Evolutionary conservation across 495 filamentous ascomycete species (phyloP), one percentile per base, ranked within the genome.

Genomic region (Talaromyces trachyspermus): DNA sequence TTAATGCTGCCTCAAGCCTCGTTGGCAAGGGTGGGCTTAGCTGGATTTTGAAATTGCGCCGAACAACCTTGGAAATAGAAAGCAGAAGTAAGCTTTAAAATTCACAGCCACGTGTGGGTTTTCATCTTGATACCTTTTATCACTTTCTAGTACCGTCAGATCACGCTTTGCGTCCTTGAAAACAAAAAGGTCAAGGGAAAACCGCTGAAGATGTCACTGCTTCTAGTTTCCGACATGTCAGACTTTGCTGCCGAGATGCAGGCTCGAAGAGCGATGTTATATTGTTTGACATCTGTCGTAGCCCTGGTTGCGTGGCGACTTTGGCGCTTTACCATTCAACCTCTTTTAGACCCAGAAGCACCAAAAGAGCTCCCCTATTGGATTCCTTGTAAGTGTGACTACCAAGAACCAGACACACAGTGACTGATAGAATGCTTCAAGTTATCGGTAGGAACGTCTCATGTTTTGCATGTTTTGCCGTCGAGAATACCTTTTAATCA

Each of bases 301-400:
- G 9, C n/a, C 29, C 29, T 38, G 25, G 24, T 47, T 9, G 17
- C 32, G 10, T 54, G 51, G 51, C 38, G 51, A 19, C 5, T 46
- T 10, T 54, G 47, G 48, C 22, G 48, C 6, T 54, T 54, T 39
- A 45, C 47, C 12, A 54, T 54, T 19, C 32, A 20, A 27, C 51
- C 51, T 11, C 35, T 30, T 10, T 39, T 54, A 6, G 15, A 50
- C 32, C 51, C 51, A 12, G 46, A 50, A 9, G 47, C 24, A 14
- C 51, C 51, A 38, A 38, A 41, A 25, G 51, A 54, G 33, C n/a
- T 54, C 24, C 51, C 51, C 12, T 54, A 54, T 30, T 50, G 38
- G 51, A 51, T 54, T 10, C 51, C 51, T 29, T 53, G 50, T 53
- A 49, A 47, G 43, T 47, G 9, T 40, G 9, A 20, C n/a, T 6